Percentiles rank a stretch among this genome's conserved stretches.
phyloP scores from a whole-genome alignment of 2,329 filamentous ascomycete genomes.

The Calonectria hongkongensis region DNA sequence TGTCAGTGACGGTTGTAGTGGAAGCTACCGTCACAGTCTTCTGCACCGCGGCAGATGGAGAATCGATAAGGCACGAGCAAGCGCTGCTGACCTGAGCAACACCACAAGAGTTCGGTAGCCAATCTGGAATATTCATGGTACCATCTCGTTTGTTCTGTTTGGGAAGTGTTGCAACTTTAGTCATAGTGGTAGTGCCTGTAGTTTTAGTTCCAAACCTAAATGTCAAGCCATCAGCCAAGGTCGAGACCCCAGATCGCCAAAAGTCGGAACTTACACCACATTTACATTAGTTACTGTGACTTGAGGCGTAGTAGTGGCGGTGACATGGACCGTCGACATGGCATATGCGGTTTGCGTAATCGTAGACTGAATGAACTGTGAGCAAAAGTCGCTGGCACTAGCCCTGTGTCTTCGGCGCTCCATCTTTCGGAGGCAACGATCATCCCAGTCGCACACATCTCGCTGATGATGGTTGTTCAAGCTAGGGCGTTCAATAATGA shows the following conservation, averaged over 20 bases:
- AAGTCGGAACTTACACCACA: conserved; percentile 2
- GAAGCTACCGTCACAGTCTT: not conserved
- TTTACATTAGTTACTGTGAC: conserved; percentile 1
- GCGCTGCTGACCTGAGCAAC: not conserved
- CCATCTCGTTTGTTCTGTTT: not conserved
- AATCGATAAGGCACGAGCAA: conserved; percentile 8
- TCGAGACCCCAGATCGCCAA: no score
- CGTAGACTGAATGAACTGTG: not conserved
- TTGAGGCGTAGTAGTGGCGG: not conserved
- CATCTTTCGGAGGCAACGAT: conserved; percentile 14
- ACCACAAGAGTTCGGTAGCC: not conserved
- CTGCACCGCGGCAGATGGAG: conserved; percentile 8
- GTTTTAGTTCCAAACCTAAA: conserved; percentile 20
- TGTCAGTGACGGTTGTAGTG: not conserved
- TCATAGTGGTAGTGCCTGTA: conserved; percentile 2
- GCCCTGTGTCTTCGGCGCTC: not conserved
- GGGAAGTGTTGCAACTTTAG: not conserved
- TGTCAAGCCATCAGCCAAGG: not conserved
- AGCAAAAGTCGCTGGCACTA: not conserved
- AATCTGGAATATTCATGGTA: not conserved
- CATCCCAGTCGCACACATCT: not conserved
- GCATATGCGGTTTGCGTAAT: not conserved
- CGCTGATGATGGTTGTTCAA: not conserved
- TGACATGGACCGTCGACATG: not conserved
- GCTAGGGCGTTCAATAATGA: conserved; percentile 15